Conservation (phyloP, 2,329 filamentous ascomycete species). For the Xylariales sp. region DNA sequence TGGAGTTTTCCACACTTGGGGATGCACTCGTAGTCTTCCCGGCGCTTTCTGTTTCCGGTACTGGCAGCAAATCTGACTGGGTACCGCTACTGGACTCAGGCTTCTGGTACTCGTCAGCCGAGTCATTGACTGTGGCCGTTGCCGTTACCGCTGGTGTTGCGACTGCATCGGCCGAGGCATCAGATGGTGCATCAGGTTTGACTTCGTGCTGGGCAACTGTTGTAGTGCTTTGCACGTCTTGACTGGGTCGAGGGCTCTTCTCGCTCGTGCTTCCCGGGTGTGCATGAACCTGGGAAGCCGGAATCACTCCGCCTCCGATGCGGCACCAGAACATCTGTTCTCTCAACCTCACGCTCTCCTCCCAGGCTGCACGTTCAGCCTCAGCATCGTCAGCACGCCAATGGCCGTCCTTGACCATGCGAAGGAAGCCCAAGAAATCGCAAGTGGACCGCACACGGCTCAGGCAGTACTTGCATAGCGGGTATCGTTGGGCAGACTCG, state of each 20-base stretch:
- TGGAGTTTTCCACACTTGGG: conserved; percentile 13
- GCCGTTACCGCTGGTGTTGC: neutral
- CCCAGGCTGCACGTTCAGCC: conserved; percentile 85
- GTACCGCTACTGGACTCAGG: neutral
- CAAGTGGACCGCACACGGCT: conserved; percentile 80
- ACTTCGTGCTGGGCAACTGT: neutral
- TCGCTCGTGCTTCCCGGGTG: conserved; percentile 21
- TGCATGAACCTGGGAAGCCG: conserved; percentile 37
- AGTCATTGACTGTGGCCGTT: neutral
- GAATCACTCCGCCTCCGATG: conserved; percentile 86
- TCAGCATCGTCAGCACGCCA: conserved; percentile 81
- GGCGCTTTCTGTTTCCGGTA: neutral
- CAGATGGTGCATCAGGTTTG: neutral
- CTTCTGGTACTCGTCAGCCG: neutral
- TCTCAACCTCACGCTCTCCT: conserved; percentile 82
- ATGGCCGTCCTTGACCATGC: conserved; percentile 88
- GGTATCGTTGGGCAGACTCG: conserved; percentile 82
- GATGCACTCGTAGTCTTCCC: neutral
- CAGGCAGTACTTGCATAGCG: conserved; percentile 85
- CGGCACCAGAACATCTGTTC: conserved; percentile 98
- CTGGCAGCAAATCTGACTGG: neutral
- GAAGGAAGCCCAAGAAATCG: conserved; percentile 86
- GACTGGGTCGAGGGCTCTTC: conserved; percentile 29
- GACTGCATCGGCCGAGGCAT: neutral
- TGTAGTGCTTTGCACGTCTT: conserved; percentile 21